Evolutionary conservation across 805 yeast genomes (phyloP), one percentile per base, ranked within the genome.

Genomic region (Blastobotrys peoriensis): DNA sequence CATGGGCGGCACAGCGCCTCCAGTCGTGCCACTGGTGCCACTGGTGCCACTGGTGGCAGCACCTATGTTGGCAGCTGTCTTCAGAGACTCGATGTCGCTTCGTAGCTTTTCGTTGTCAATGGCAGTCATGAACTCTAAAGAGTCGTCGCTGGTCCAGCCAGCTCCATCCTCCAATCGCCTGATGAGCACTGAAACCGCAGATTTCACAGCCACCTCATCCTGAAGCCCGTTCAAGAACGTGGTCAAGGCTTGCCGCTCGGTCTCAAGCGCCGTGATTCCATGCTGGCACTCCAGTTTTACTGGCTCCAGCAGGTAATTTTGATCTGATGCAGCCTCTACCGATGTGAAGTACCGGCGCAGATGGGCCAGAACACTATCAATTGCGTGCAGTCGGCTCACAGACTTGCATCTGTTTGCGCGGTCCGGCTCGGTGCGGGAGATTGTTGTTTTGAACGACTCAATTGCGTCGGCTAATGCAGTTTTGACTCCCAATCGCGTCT

Each of bases 91-190:
- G 6, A 30, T 40, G 23, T 45, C 51, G 9, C 41, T 9, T n/a
- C 35, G 13, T 19, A 36, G 16, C 34, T 38, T 39, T n/a, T 40
- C 34, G 40, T 44, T 15, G 15, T 52, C 46, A 5, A 46, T 45
- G 15, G 44, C 47, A 5, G 43, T 38, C 5, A 49, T 35, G 36
- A 54, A 54, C n/a, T 27, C 17, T 16, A 37, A 33, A 10, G 41
- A 34, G 33, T 53, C 52, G 3, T 35, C 36, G 5, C 16, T 35
- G 9, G 55, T 41, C 55, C 55, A 53, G 16, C 58, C 58, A 13
- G 47, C 20, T 16, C 41, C 44, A 22, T 44, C 45, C 17, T 36
- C 27, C 28, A 54, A 38, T n/a, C 54, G 41, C n/a, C 50, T 37
- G n/a, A 33, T 13, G 6, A 43, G 36, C 8, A 20, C 22, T 4